These are phyloP conservation scores for Clarkia xantiana DNA, from an alignment of 345 rosid species.

Conservation along the genomic window DNA sequence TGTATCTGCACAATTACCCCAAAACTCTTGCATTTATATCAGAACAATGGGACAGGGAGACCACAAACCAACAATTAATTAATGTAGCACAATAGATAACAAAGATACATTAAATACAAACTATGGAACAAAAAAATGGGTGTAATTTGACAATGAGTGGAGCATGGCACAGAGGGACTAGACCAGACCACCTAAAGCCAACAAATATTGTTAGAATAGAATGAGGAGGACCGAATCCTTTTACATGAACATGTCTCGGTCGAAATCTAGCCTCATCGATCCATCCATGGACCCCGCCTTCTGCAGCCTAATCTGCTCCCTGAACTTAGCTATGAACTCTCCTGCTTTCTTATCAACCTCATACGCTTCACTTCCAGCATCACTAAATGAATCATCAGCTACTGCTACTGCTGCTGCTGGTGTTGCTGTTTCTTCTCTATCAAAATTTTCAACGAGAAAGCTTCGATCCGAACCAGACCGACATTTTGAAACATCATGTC, in stretches of 20 bases:
- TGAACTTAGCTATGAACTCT: constrained; percentile 85
- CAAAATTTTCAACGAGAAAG: background rate
- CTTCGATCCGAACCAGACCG: constrained; percentile 3
- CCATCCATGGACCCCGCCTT: constrained; percentile 42
- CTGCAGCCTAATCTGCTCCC: constrained; percentile 78
- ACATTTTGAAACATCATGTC: constrained; percentile 7
- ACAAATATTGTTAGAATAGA: background rate
- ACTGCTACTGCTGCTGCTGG: no score
- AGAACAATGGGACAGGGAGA: no score
- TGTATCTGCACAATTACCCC: no score
- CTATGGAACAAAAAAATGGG: no score
- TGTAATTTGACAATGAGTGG: no score
- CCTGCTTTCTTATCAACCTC: constrained; percentile 93
- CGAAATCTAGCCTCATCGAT: constrained; percentile 25
- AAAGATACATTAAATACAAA: no score
- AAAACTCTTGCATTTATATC: no score
- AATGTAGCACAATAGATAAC: no score
- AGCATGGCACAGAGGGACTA: no score
- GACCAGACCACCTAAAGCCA: no score
- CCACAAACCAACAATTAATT: no score
- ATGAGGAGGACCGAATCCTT: background rate
- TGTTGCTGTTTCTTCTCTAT: constrained; percentile 10
- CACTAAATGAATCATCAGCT: constrained; percentile 13
- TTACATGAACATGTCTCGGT: constrained; percentile 17
- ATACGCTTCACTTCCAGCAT: background rate